Percentiles rank a stretch among this genome's conserved stretches.
Conservation (phyloP, 345 rosid genomes). For the Laguncularia racemosa region DNA sequence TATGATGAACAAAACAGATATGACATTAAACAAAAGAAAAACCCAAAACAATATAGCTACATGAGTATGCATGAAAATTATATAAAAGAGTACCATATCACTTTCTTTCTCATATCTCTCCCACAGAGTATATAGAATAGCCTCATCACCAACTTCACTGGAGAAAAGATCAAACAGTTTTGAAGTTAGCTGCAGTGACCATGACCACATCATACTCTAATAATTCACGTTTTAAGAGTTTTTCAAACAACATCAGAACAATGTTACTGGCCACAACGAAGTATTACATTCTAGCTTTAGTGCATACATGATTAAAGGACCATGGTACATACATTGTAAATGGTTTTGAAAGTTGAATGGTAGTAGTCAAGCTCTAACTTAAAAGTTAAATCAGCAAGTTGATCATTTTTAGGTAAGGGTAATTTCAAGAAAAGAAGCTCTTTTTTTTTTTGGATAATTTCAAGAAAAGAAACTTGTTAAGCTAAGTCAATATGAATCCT, state of each 20-base stretch:
- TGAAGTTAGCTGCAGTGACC: conserved; percentile 2
- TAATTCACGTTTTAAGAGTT: background rate
- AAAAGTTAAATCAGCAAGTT: too few relatives aligned
- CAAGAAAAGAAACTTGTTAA: too few relatives aligned
- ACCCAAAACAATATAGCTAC: conserved; percentile 2
- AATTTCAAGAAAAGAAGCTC: too few relatives aligned
- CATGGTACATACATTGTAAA: too few relatives aligned
- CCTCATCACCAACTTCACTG: conserved; percentile 54
- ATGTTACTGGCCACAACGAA: too few relatives aligned
- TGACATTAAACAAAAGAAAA: background rate
- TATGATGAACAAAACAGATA: background rate
- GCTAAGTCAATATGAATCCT: too few relatives aligned
- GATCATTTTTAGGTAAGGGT: too few relatives aligned
- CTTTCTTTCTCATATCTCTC: conserved; percentile 35
- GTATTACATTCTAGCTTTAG: too few relatives aligned
- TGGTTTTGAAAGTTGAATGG: too few relatives aligned
- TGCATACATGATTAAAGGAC: too few relatives aligned
- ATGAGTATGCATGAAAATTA: background rate
- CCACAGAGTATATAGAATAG: conserved; percentile 46
- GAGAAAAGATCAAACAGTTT: conserved; percentile 3
- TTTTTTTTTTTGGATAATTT: too few relatives aligned
- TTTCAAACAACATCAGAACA: conserved; percentile 1
- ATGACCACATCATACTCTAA: background rate
- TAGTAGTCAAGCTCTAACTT: too few relatives aligned
- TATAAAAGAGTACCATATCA: conserved; percentile 39